A percentile compares a stretch with the other conserved stretches of the same genome.
Evolutionary conservation across 176 grass and related monocot species (phyloP).

Genomic region (Rhynchospora tenuis): DNA sequence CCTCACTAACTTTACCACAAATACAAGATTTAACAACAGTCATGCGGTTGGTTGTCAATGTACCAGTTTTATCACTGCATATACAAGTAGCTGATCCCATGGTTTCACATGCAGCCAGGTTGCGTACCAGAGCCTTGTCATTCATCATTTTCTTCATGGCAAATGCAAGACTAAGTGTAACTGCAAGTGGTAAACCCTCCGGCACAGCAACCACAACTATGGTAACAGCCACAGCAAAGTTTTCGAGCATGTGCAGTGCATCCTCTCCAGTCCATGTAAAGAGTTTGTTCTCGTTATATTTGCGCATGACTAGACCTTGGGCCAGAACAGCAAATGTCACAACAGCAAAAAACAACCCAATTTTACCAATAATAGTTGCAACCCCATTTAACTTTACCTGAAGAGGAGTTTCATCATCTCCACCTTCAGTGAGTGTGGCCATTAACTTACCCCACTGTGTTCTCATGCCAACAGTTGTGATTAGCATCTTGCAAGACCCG

Average conservation of each 20-base stretch:
- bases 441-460: conserved; percentile 98
- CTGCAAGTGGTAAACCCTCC: conserved; percentile 92
- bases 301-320: conserved; percentile 53
- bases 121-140: conserved; percentile 85
- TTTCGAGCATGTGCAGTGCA: conserved; percentile 70
- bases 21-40: conserved; percentile 90
- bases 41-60: conserved; percentile 94
- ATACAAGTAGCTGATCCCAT: conserved; percentile 98
- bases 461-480: conserved; percentile 93
- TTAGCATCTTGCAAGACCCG: conserved; percentile 86
- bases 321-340: conserved; percentile 91
- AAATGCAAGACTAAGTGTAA: conserved; percentile 92
- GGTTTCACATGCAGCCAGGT: conserved; percentile 96
- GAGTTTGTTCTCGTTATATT: conserved; percentile 36
- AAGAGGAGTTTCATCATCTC: conserved; percentile 94
- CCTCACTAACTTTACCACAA: conserved; percentile 58
- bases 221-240: conserved; percentile 96
- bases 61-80: conserved; percentile 96
- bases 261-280: conserved; percentile 83
- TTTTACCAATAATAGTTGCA: conserved; percentile 74
- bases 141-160: conserved; percentile 99
- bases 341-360: conserved; percentile 90
- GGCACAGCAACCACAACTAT: conserved; percentile 98
- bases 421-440: conserved; percentile 88
- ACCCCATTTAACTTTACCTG: conserved; percentile 75